phyloP scores from a whole-genome alignment of 2,329 filamentous ascomycete species.

The Pestalotiopsis sp. region DNA sequence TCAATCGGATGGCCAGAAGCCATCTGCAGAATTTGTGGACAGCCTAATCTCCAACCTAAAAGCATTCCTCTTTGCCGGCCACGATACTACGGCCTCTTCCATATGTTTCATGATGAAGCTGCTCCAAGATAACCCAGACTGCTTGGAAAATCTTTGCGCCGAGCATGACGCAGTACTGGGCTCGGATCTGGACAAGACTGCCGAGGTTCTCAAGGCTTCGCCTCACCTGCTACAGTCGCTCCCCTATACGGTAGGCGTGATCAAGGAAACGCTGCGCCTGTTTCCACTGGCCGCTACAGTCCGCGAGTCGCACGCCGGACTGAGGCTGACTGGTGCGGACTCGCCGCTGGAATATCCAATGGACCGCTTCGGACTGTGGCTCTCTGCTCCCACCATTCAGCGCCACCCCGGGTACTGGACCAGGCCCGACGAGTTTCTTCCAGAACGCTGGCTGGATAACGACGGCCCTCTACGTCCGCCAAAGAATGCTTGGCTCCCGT shows the following conservation, averaged over 20 bases:
- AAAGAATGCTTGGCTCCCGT: background rate
- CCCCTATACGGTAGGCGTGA: background rate
- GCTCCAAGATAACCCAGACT: background rate
- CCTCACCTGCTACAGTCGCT: background rate
- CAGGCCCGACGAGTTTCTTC: background rate
- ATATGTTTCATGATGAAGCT: slow-evolving; percentile 9
- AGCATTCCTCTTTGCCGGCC: slow-evolving; percentile 26
- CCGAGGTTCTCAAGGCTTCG: background rate
- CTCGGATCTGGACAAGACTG: background rate
- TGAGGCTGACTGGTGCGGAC: background rate
- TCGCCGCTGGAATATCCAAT: background rate
- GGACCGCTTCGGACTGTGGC: background rate
- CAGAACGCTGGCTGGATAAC: background rate
- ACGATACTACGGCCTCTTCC: slow-evolving; percentile 26
- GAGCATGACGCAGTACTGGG: slow-evolving; percentile 1
- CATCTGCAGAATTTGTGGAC: background rate
- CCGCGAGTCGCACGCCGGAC: background rate
- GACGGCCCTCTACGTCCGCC: background rate
- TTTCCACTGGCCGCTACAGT: background rate
- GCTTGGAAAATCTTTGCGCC: background rate
- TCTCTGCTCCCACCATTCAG: background rate
- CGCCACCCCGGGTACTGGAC: background rate
- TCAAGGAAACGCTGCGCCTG: slow-evolving; percentile 6
- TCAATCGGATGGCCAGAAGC: background rate
- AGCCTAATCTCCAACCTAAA: slow-evolving; percentile 16